Evolutionary conservation across 1,139 yeast species (phyloP).

Genomic region (Yamadazyma taylorii): DNA sequence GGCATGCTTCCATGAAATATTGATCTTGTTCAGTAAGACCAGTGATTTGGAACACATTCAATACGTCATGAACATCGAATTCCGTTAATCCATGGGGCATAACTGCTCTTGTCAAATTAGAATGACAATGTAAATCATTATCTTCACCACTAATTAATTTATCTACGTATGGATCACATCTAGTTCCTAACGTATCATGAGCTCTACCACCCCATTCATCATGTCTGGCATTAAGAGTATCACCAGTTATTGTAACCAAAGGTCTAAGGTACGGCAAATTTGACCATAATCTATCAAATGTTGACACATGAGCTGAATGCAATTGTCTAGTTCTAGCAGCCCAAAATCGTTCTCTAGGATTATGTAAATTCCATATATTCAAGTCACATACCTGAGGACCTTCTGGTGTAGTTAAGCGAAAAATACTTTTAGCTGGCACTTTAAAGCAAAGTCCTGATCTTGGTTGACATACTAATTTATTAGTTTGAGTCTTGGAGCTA

Average conservation of each 20-base stretch:
- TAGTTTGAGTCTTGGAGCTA: slow-evolving; percentile 38
- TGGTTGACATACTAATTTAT: slow-evolving; percentile 45
- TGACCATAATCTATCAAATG: slow-evolving; percentile 65
- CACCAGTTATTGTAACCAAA: slow-evolving; percentile 61
- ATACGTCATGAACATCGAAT: slow-evolving; percentile 66
- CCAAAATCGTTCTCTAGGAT: slow-evolving; percentile 67
- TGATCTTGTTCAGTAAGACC: slow-evolving; percentile 66
- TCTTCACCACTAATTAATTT: slow-evolving; percentile 62
- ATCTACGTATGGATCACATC: slow-evolving; percentile 71
- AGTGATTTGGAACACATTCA: slow-evolving; percentile 69
- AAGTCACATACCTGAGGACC: slow-evolving; percentile 74
- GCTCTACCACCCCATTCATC: slow-evolving; percentile 68
- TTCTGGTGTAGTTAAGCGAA: slow-evolving; percentile 61
- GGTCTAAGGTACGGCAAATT: slow-evolving; percentile 64
- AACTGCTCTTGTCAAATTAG: slow-evolving; percentile 60
- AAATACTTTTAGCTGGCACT: slow-evolving; percentile 58
- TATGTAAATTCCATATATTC: slow-evolving; percentile 61
- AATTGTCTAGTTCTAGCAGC: slow-evolving; percentile 68
- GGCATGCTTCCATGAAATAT: slow-evolving; percentile 71
- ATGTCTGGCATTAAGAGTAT: slow-evolving; percentile 53
- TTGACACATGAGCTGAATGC: slow-evolving; percentile 65
- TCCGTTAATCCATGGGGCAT: slow-evolving; percentile 61
- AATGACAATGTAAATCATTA: slow-evolving; percentile 67
- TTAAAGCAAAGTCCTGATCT: slow-evolving; percentile 61
- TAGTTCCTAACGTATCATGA: slow-evolving; percentile 65